Base-by-base conservation (phyloP, 1,139 yeast species). In the Pichia sp. region DNA sequence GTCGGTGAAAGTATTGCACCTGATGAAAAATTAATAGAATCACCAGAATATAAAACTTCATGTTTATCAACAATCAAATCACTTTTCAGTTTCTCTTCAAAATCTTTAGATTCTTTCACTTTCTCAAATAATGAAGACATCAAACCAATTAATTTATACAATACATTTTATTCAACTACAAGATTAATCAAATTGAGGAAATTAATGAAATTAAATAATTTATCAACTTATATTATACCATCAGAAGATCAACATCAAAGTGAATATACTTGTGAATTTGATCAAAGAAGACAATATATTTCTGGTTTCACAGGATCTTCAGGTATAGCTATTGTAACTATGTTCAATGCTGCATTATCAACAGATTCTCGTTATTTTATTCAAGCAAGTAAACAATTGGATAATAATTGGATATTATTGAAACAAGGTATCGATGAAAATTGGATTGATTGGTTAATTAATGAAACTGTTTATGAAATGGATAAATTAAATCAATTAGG, bases 241-340 rank as follows among this genome's bases (percentile, higher is more conserved):
- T 69, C 76, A n/a, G 79, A 72, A 51, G 81, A 75, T 52, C 78
- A 74, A 46, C 81, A 75, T 52, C 77, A 70, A 47, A 68, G 75
- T 12, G 80, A 75, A 47, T 68, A 72, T 47, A 71, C 78, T 1
- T 67, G 78, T 0, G 55, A 63, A 15, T 66, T 74, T 3, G 80
- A 75, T 45, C 71, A 66, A 40, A 61, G 79, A 40, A 60, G 79
- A 42, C 75, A 67, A 46, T 75, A 51, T 47, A 64, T 75, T 14
- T 58, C 71, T 15, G 80, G 76, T 0, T 75, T 75, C 49, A 70
- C 77, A 3, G 81, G 81, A 1, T 71, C 77, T 52, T 75, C 79
- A 9, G 81, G 81, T 10, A 58, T 73, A 19, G 77, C 77, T 2
- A 63, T 75, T 11, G 64, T 75, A 9, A 70, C 78, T 0, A 8